A percentile compares a stretch with the other conserved stretches of the same genome.
These are phyloP conservation scores for Colletotrichum echinochloae DNA, from an alignment of 2,329 filamentous ascomycete species.

Conservation along the genomic window DNA sequence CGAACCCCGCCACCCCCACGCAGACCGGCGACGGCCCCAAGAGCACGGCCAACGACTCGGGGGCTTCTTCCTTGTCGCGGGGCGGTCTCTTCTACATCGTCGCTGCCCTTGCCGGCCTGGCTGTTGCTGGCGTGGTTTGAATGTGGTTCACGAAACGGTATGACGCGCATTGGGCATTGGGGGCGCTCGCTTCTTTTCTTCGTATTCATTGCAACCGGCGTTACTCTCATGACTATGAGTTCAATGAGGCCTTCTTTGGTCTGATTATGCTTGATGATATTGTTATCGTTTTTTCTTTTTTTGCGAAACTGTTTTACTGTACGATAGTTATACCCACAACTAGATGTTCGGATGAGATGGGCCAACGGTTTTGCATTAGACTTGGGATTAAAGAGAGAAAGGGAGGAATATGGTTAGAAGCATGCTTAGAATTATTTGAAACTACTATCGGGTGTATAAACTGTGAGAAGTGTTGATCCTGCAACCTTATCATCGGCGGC, in stretches of 20 bases:
- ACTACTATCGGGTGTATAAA: neutral
- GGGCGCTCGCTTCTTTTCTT: neutral
- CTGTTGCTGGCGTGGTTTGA: constrained; percentile 14
- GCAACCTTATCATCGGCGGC: too few species aligned
- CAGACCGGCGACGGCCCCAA: constrained; percentile 28
- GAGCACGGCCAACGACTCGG: constrained; percentile 23
- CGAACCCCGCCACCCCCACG: constrained; percentile 28
- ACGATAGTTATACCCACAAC: constrained; percentile 5
- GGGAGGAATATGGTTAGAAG: neutral
- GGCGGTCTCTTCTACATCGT: neutral
- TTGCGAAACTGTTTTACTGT: neutral
- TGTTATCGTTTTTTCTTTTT: too few species aligned
- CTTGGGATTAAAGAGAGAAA: neutral
- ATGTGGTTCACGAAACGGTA: too few species aligned
- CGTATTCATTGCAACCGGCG: neutral
- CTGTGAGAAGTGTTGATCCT: too few species aligned
- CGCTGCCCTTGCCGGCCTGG: neutral
- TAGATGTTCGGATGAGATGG: neutral
- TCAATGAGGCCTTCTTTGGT: neutral
- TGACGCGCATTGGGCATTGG: neutral
- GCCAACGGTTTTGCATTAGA: neutral
- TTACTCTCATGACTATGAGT: neutral
- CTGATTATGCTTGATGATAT: neutral
- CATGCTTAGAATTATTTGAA: neutral
- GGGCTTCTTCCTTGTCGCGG: neutral